Evolutionary conservation across 2,329 filamentous ascomycete species (phyloP).

Genomic region (Cytospora leucostoma): DNA sequence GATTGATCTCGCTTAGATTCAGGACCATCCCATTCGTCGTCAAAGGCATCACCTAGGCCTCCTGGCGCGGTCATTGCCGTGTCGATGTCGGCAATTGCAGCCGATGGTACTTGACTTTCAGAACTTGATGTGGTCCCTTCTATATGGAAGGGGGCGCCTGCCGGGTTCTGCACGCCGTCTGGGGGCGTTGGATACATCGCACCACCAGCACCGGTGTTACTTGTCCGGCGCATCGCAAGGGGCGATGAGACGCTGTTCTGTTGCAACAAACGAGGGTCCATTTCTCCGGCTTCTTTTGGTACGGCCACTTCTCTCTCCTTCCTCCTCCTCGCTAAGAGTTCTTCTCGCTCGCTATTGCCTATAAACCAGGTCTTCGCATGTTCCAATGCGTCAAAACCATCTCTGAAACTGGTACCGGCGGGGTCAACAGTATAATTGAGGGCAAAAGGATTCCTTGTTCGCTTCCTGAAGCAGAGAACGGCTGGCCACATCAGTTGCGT

Average conservation of each 20-base stretch:
- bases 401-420: constrained; percentile 42
- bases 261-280: constrained; percentile 43
- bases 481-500: constrained; percentile 56
- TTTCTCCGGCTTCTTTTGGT: constrained; percentile 45
- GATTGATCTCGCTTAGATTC: constrained; percentile 51
- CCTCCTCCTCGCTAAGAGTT: constrained; percentile 49
- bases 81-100: constrained; percentile 43
- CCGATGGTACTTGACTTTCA: constrained; percentile 42
- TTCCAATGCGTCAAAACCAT: constrained; percentile 51
- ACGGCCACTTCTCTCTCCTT: constrained; percentile 50
- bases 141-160: constrained; percentile 57
- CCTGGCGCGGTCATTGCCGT: constrained; percentile 34
- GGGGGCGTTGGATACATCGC: constrained; percentile 73
- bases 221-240: constrained; percentile 51
- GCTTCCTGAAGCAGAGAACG: constrained; percentile 53
- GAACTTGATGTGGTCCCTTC: constrained; percentile 60
- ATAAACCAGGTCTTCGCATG: constrained; percentile 53
- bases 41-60: constrained; percentile 36
- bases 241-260: constrained; percentile 55
- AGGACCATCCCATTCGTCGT: constrained; percentile 43
- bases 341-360: constrained; percentile 48
- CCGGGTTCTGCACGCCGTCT: constrained; percentile 59
- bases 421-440: constrained; percentile 33
- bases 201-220: constrained; percentile 46
- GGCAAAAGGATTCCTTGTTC: constrained; percentile 36